phyloP scores from a whole-genome alignment of 108 stramenopile genomes.

The Aurantiochytrium sp. region DNA sequence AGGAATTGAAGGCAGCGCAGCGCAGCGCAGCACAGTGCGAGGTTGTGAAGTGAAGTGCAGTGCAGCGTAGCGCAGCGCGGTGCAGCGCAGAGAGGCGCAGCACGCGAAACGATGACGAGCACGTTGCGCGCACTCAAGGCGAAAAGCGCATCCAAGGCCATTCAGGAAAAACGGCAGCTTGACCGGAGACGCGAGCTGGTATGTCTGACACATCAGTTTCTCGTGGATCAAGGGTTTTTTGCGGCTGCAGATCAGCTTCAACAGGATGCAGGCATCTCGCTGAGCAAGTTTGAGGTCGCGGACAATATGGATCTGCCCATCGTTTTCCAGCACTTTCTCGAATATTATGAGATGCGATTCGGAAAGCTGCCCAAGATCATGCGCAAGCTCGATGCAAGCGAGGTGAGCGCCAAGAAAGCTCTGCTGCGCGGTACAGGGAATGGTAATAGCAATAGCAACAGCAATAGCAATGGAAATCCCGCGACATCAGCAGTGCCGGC shows the following conservation, averaged over 20 bases:
- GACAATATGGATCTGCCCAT: conserved; percentile 53
- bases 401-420: neutral
- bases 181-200: conserved; percentile 23
- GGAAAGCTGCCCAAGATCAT: conserved; percentile 28
- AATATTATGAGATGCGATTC: conserved; percentile 50
- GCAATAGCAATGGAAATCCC: too few species aligned
- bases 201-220: conserved; percentile 7
- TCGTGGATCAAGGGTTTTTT: conserved; percentile 25
- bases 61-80: too few species aligned
- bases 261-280: conserved; percentile 18
- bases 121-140: neutral
- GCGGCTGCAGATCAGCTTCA: conserved; percentile 16
- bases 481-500: too few species aligned
- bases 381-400: neutral
- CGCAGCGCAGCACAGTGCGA: too few species aligned
- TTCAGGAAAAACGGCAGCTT: conserved; percentile 17
- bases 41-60: too few species aligned
- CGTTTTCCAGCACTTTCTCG: conserved; percentile 51
- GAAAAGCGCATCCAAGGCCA: neutral
- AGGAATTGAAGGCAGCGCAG: too few species aligned
- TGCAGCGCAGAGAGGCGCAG: too few species aligned
- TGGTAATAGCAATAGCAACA: too few species aligned
- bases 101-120: neutral
- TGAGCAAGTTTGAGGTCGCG: conserved; percentile 35
- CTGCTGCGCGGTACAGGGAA: neutral